A percentile compares a stretch with the other conserved stretches of the same genome.
phyloP scores from a whole-genome alignment of 2,329 filamentous ascomycete genomes.

The Colletotrichum spaethianum region DNA sequence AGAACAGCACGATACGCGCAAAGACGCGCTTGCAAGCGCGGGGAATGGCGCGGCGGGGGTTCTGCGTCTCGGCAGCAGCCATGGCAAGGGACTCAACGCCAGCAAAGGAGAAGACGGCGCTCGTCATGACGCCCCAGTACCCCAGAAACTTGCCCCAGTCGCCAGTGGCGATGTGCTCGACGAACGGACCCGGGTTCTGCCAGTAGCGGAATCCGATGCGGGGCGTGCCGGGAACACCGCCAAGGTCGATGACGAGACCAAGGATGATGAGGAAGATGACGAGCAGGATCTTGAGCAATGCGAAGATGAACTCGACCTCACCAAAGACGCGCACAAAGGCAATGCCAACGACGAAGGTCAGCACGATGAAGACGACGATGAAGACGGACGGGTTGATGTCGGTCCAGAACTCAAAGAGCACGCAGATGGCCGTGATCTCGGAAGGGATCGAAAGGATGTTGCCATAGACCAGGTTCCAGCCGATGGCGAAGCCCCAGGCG shows the following conservation, averaged over 20 bases:
- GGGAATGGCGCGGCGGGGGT: slow-evolving; percentile 61
- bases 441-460: slow-evolving; percentile 56
- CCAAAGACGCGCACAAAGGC: slow-evolving; percentile 57
- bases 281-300: slow-evolving; percentile 66
- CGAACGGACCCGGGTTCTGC: slow-evolving; percentile 63
- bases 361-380: slow-evolving; percentile 43
- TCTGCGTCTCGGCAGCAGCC: slow-evolving; percentile 49
- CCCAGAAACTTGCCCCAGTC: slow-evolving; percentile 51
- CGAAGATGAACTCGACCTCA: slow-evolving; percentile 71
- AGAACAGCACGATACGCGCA: slow-evolving; percentile 54
- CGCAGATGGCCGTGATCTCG: slow-evolving; percentile 45
- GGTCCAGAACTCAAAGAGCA: slow-evolving; percentile 47
- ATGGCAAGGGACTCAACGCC: slow-evolving; percentile 45
- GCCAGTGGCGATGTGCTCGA: slow-evolving; percentile 68
- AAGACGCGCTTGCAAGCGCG: slow-evolving; percentile 47
- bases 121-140: slow-evolving; percentile 45
- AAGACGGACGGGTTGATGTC: slow-evolving; percentile 43
- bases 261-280: slow-evolving; percentile 75
- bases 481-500: slow-evolving; percentile 69
- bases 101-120: slow-evolving; percentile 46
- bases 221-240: slow-evolving; percentile 44
- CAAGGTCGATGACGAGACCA: slow-evolving; percentile 61
- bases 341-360: slow-evolving; percentile 43
- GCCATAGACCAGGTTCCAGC: slow-evolving; percentile 73
- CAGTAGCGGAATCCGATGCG: slow-evolving; percentile 45